These are phyloP conservation scores for Aspergillus saccharolyticus DNA, from an alignment of 495 filamentous ascomycete genomes.

Conservation along the genomic window DNA sequence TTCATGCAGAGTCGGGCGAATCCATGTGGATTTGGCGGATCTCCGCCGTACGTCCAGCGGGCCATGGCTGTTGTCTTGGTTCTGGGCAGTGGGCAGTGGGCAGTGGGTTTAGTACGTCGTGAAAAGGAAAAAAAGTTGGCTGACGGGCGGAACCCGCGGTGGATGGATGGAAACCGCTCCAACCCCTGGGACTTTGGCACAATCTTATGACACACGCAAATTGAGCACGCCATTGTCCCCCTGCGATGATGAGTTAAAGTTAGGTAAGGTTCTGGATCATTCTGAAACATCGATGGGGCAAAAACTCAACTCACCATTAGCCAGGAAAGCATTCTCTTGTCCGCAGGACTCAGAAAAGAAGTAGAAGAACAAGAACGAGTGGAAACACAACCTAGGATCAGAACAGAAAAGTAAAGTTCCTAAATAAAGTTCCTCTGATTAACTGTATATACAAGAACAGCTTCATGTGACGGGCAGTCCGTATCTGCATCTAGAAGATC, in stretches of 20 bases:
- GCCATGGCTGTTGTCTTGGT: no score
- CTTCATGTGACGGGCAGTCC: slow-evolving; percentile 8
- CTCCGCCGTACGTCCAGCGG: not conserved
- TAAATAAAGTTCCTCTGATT: slow-evolving; percentile 11
- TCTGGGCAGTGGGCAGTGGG: no score
- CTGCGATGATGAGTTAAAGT: slow-evolving; percentile 1
- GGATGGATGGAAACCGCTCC: slow-evolving; percentile 10
- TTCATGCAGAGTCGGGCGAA: not conserved
- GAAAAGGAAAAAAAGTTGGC: not conserved
- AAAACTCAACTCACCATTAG: not conserved
- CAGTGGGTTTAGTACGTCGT: no score
- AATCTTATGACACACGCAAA: slow-evolving; percentile 44
- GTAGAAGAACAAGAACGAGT: slow-evolving; percentile 2
- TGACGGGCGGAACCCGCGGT: slow-evolving; percentile 7
- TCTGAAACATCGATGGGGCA: not conserved
- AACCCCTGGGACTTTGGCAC: not conserved
- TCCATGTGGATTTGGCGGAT: not conserved
- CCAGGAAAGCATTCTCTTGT: not conserved
- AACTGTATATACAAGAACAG: slow-evolving; percentile 29
- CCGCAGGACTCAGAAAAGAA: not conserved
- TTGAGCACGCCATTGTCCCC: slow-evolving; percentile 38
- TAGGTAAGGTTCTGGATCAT: slow-evolving; percentile 1
- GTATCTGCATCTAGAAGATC: slow-evolving; percentile 17
- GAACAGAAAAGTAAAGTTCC: no score
- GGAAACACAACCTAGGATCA: no score